A percentile compares a stretch with the other conserved stretches of the same genome.
Conservation (phyloP, 352 stramenopile genomes). For the Stephanocyclus meneghinianus region DNA sequence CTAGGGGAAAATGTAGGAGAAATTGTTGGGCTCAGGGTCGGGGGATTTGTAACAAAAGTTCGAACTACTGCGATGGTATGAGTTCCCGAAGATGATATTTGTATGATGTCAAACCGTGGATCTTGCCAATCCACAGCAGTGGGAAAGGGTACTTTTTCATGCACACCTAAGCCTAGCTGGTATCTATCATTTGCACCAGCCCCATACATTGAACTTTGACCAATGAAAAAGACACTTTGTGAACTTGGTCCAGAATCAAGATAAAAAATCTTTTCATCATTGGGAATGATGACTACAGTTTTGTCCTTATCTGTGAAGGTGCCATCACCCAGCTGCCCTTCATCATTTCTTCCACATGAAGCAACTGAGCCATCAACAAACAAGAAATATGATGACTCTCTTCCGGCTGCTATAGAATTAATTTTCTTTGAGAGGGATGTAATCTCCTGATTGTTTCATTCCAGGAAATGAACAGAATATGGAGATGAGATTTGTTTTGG, state of each 20-base stretch:
- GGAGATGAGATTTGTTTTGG: background rate
- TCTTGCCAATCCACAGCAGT: conserved; percentile 17
- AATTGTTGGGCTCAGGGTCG: background rate
- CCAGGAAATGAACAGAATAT: background rate
- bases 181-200: conserved; percentile 46
- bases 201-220: conserved; percentile 18
- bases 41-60: background rate
- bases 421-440: background rate
- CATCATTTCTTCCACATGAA: conserved; percentile 28
- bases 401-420: conserved; percentile 6
- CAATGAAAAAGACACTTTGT: conserved; percentile 37
- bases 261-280: conserved; percentile 11
- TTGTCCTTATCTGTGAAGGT: conserved; percentile 17
- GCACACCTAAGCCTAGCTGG: conserved; percentile 38
- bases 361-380: conserved; percentile 27
- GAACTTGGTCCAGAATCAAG: conserved; percentile 27
- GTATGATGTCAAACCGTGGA: conserved; percentile 4
- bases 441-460: conserved; percentile 7
- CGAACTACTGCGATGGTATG: conserved; percentile 11
- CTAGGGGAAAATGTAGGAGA: background rate
- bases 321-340: conserved; percentile 31
- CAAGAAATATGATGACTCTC: conserved; percentile 27
- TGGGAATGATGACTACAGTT: conserved; percentile 12
- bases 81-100: conserved; percentile 23
- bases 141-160: background rate